phyloP scores from a whole-genome alignment of 176 grass and related monocot species.

The Carex scoparia region DNA sequence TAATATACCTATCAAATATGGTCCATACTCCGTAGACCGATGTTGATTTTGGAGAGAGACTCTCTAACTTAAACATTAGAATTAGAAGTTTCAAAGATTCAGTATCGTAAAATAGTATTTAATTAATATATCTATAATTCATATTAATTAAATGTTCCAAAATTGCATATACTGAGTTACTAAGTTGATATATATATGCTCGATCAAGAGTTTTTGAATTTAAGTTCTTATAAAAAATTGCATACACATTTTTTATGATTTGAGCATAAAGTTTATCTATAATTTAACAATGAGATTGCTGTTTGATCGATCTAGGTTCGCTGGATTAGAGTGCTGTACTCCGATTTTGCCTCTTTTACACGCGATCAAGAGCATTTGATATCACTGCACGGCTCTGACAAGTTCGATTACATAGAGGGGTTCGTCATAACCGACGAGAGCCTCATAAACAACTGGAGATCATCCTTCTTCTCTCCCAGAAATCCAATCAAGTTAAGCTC shows the following conservation, averaged over 20 bases:
- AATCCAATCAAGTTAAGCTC: conserved; percentile 89
- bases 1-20: conserved; percentile 4
- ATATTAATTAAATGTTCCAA: not conserved
- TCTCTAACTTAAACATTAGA: not conserved
- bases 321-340: conserved; percentile 90
- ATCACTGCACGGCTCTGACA: conserved; percentile 29
- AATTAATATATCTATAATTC: not conserved
- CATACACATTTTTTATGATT: not conserved
- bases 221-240: not conserved
- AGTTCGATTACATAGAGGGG: conserved; percentile 92
- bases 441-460: conserved; percentile 97
- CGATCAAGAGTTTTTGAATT: not conserved
- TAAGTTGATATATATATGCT: not conserved
- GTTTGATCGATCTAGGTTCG: conserved; percentile 36
- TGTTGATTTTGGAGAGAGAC: conserved; percentile 15
- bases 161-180: not conserved
- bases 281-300: not conserved
- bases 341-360: conserved; percentile 72
- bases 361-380: conserved; percentile 83
- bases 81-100: not conserved
- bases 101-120: not conserved
- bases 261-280: not conserved
- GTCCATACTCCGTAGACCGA: conserved; percentile 1
- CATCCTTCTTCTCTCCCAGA: conserved; percentile 95
- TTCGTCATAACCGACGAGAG: conserved; percentile 89